Base-by-base conservation (phyloP, 129 eudicot species). In the Tanacetum coccineum region DNA sequence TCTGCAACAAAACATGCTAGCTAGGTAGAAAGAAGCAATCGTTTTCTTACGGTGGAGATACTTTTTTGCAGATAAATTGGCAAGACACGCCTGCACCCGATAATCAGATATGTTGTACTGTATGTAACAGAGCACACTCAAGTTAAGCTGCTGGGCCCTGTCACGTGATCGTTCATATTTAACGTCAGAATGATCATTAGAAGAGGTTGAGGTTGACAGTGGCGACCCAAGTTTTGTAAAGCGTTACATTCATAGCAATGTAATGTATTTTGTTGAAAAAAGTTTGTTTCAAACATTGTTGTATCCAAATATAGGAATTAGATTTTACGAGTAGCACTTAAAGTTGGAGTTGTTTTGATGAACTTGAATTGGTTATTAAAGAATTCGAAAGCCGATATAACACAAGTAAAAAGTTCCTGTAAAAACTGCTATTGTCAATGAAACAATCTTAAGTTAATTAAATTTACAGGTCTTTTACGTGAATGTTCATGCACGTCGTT, bases 211-310 rank as follows among this genome's bases (percentile, higher is more conserved):
- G 14, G 59, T 26, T n/a, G 39, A 17, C 3, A 53, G 4, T 73
- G 65, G 11, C 9, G n/a, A 44, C 19, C 25, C 11, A 66, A 66
- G 67, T 66, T 74, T 74, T 74, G 78, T 74, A 56, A 72, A 60
- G 68, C 50, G 12, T 19, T 36, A 6, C 19, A 15, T 15, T 30
- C 7, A 30, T 30, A 30, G 39, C 39, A 5, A 30, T 30, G 39
- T 30, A 30, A 4, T 30, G 7, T 30, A 30, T 4, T 5, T 30
- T 30, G 39, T 30, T 30, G 39, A 22, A 22, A n/a, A 26, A 30
- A 30, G 39, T 30, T 4, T 4, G 7, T 30, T 30, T 30, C 39
- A 30, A 4, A 30, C 39, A 22, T 22, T 22, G 39, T 30, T 4
- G 39, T 30, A 30, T 2, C 39, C 4, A 30, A 1, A 30, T 30